These are phyloP conservation scores for Populus trichocarpa DNA, from an alignment of 441 rosid genomes.

Conservation along the genomic window DNA sequence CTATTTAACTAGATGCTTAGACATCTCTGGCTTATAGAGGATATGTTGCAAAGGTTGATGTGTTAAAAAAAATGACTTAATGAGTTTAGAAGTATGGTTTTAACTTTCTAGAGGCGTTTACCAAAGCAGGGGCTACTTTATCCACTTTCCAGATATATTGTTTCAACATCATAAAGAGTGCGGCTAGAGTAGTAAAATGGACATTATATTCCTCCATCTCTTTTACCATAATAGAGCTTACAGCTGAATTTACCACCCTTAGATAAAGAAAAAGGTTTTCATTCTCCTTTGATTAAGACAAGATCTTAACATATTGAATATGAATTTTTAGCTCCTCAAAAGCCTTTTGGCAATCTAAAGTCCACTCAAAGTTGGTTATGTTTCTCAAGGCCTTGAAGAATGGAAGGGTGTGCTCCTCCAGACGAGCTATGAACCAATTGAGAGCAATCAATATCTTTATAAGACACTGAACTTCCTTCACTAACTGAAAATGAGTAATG, in stretches of 20 bases:
- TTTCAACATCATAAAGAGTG: neutral
- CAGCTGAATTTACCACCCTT: neutral
- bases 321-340: neutral
- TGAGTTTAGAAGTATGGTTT: neutral
- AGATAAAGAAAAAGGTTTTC: neutral
- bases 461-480: neutral
- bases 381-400: neutral
- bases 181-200: neutral
- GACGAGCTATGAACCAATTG: neutral
- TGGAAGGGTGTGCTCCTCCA: neutral
- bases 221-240: neutral
- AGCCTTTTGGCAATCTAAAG: too few relatives aligned
- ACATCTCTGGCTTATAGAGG: neutral
- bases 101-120: neutral
- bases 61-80: neutral
- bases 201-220: neutral
- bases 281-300: neutral
- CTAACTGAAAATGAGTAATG: neutral
- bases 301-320: neutral
- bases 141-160: neutral
- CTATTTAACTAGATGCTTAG: too few relatives aligned
- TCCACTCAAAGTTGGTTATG: neutral
- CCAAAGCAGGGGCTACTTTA: neutral
- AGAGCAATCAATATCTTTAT: neutral
- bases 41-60: neutral